Evolutionary conservation across 306 rosid genomes (phyloP).

Genomic region (Pueraria montana): DNA sequence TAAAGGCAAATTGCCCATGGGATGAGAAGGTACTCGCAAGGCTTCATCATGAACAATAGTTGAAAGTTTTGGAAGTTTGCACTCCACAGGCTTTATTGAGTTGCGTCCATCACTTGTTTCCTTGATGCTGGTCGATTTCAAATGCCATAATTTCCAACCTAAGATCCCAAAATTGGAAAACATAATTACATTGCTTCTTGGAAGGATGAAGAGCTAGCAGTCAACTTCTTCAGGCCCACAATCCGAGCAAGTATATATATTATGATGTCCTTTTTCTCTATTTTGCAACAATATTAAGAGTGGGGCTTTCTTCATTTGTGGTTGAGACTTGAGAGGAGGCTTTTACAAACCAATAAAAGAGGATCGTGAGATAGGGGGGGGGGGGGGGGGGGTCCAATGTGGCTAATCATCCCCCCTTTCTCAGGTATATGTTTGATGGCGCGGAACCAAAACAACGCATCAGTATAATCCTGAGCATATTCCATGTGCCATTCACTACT

Average conservation of each 20-base stretch:
- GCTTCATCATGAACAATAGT: too few species aligned
- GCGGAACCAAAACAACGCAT: neutral
- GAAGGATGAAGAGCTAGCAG: neutral
- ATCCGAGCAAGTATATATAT: neutral
- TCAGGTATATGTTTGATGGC: neutral
- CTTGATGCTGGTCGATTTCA: neutral
- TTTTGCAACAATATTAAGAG: neutral
- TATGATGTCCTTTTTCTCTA: neutral
- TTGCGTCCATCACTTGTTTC: neutral
- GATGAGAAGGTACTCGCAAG: neutral
- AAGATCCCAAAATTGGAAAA: neutral
- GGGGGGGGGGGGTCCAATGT: neutral
- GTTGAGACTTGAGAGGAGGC: conserved; percentile 13
- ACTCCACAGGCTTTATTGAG: neutral
- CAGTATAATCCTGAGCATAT: conserved; percentile 41
- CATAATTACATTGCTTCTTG: neutral
- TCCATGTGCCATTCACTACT: conserved; percentile 28
- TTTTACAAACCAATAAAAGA: neutral
- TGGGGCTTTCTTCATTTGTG: neutral
- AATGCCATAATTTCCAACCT: neutral
- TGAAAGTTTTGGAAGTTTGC: neutral
- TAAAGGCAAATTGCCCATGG: too few species aligned
- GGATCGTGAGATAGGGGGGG: neutral
- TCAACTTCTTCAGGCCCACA: neutral
- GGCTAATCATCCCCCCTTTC: neutral